phyloP scores from a whole-genome alignment of 2,329 filamentous ascomycete genomes.

The Colletotrichum shisoi region DNA sequence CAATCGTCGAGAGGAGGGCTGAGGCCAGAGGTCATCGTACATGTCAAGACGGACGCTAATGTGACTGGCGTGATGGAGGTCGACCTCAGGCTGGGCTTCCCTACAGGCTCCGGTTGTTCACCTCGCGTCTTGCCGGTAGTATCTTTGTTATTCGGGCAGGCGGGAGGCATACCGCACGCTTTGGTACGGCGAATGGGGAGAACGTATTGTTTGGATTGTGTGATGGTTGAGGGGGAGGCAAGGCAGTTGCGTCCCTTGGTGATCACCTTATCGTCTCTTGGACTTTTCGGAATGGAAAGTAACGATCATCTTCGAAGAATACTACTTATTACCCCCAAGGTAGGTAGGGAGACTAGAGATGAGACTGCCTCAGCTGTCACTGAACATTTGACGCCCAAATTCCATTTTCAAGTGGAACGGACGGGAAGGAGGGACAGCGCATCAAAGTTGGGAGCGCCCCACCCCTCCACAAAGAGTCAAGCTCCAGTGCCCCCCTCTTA shows the following conservation, averaged over 20 bases:
- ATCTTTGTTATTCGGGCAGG: background rate
- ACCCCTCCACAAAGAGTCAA: slow-evolving; percentile 16
- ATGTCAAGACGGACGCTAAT: slow-evolving; percentile 23
- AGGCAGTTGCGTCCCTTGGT: background rate
- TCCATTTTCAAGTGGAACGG: background rate
- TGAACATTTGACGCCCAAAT: slow-evolving; percentile 17
- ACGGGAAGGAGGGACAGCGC: slow-evolving; percentile 20
- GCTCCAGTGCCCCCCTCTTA: slow-evolving; percentile 8
- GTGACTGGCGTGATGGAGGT: slow-evolving; percentile 26
- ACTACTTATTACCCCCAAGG: background rate
- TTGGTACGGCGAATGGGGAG: background rate
- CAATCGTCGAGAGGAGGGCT: slow-evolving; percentile 27
- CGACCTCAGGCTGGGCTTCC: slow-evolving; percentile 22
- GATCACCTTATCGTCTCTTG: background rate
- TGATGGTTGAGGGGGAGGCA: background rate
- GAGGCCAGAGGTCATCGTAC: slow-evolving; percentile 18
- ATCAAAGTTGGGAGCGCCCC: slow-evolving; percentile 25
- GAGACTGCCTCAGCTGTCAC: background rate
- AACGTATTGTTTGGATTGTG: background rate
- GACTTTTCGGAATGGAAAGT: background rate
- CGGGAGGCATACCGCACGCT: background rate
- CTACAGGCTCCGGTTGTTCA: background rate
- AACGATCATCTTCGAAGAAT: background rate
- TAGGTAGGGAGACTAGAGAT: too few species aligned
- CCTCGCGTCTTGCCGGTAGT: background rate